Evolutionary conservation across 2,329 filamentous ascomycete genomes (phyloP), one percentile per base, ranked within the genome.

Genomic region (Triangularia setosa): DNA sequence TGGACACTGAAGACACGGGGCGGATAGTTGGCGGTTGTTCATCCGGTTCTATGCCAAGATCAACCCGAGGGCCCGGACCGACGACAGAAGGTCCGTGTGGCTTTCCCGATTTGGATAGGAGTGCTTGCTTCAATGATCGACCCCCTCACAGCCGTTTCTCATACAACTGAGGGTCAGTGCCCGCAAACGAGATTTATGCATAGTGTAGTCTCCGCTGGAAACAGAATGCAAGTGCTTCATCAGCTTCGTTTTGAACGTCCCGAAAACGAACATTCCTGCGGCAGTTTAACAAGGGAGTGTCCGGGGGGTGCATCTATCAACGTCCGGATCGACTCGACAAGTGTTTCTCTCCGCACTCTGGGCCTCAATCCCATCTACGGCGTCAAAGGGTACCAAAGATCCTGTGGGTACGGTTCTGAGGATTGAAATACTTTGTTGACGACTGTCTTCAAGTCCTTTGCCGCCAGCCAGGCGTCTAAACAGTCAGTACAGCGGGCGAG

Each of bases 91-190:
- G 66, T 65, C 62, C 33, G 62, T 68, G 58, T 64, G 61, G 63
- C 64, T 67, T 66, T 62, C 69, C 67, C 64, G 65, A 69, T 69
- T 18, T 55, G 44, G 66, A 69, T 59, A 67, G 65, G 61, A 66
- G 65, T 67, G 57, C 65, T 65, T 65, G 66, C 62, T 57, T 68
- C 64, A 67, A 24, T 63, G 67, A 68, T 70, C 69, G 66, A 64
- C 69, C 40, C 44, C 63, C 56, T 61, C 60, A 58, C 40, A 58
- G 60, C 62, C 35, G 64, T 64, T 65, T 66, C 64, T 65, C 55
- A 62, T 60, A 54, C 62, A 28, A 16, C 55, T 8, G 60, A 60
- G 58, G 62, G 66, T 71, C 68, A 69, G 63, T 69, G 69, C 67
- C 48, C 57, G 25, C 48, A 55, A 18, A 33, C 55, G 40, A 48